These are phyloP conservation scores for Cyclostephanos invisitatus DNA, from an alignment of 108 stramenopile species.

Conservation along the genomic window DNA sequence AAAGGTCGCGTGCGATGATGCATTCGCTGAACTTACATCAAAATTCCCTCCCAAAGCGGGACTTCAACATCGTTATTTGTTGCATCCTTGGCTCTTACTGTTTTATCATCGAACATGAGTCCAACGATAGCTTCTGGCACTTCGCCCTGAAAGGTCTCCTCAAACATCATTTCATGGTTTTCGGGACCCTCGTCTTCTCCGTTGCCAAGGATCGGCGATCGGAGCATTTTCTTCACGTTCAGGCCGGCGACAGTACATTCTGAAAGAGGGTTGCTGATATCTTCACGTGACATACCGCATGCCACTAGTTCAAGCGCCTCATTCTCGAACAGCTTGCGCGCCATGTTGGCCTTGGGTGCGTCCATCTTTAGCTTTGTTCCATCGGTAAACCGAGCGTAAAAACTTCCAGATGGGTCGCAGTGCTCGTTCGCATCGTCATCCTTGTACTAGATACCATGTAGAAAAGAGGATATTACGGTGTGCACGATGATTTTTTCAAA, in stretches of 20 bases:
- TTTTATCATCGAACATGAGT: slow-evolving; percentile 2
- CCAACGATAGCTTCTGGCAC: slow-evolving; percentile 39
- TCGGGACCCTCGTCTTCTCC: slow-evolving; percentile 32
- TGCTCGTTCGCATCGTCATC: slow-evolving; percentile 26
- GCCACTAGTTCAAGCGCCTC: slow-evolving; percentile 26
- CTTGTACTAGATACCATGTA: slow-evolving; percentile 13
- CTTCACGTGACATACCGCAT: slow-evolving; percentile 32
- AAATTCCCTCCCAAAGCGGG: not conserved
- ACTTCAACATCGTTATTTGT: not conserved
- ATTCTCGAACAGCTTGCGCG: slow-evolving; percentile 32
- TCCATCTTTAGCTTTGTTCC: slow-evolving; percentile 39
- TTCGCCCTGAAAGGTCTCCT: slow-evolving; percentile 31
- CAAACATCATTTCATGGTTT: slow-evolving; percentile 35
- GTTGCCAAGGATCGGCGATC: slow-evolving; percentile 22
- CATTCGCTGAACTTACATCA: not conserved
- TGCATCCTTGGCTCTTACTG: not conserved
- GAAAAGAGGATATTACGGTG: not conserved
- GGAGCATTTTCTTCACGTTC: slow-evolving; percentile 7
- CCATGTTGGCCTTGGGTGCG: slow-evolving; percentile 19
- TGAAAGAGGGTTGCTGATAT: slow-evolving; percentile 1
- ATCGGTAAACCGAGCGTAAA: slow-evolving; percentile 24
- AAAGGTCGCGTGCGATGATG: not conserved
- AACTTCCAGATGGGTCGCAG: slow-evolving; percentile 26
- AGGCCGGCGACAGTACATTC: slow-evolving; percentile 13
- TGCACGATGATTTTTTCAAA: not conserved